These are phyloP conservation scores for Elsinoe ampelina DNA, from an alignment of 2,329 filamentous ascomycete genomes.

Conservation along the genomic window DNA sequence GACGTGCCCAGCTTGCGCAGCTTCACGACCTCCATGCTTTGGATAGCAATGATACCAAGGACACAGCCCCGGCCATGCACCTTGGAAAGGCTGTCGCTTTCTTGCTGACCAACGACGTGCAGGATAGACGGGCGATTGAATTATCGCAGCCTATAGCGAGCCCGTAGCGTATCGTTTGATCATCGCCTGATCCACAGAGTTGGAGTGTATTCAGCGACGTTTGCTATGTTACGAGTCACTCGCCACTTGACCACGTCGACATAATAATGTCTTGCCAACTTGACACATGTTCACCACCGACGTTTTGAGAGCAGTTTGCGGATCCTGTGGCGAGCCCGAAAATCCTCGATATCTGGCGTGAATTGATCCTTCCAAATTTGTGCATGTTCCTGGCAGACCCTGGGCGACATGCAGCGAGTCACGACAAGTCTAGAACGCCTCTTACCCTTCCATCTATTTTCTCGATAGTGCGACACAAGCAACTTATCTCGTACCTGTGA, in stretches of 20 bases:
- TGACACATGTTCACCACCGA: background rate
- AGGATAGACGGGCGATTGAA: background rate
- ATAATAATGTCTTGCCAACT: background rate
- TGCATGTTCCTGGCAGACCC: background rate
- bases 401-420: background rate
- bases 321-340: background rate
- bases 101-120: too few species aligned
- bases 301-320: background rate
- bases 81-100: background rate
- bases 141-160: background rate
- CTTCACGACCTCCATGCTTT: background rate
- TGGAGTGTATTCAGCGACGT: too few species aligned
- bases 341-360: background rate
- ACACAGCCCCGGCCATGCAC: background rate
- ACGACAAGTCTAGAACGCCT: slow-evolving; percentile 7
- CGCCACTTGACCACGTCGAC: too few species aligned
- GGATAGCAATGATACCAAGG: background rate
- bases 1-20: background rate
- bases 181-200: too few species aligned
- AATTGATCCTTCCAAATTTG: background rate
- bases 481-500: background rate
- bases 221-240: too few species aligned
- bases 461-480: background rate
- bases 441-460: background rate
- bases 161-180: too few species aligned